Evolutionary conservation across 2,329 filamentous ascomycete genomes (phyloP).

Genomic region (Neofusicoccum umdonicola): DNA sequence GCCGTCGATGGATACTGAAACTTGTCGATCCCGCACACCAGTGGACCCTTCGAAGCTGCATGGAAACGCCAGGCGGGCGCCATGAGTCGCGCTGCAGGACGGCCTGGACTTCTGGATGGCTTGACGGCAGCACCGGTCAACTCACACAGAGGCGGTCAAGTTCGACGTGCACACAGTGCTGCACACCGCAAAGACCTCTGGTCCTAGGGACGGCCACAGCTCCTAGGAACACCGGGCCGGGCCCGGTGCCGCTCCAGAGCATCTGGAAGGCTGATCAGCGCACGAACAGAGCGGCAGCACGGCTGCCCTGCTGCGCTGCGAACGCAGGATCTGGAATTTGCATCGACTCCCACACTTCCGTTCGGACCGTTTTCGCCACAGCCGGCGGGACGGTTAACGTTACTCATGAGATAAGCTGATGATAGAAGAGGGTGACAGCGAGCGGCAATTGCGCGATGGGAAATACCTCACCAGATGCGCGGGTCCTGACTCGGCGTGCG

Average conservation of each 20-base stretch:
- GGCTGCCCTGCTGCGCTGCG: constrained; percentile 11
- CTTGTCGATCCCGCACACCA: constrained; percentile 15
- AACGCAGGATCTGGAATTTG: constrained; percentile 17
- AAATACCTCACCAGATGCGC: constrained; percentile 14
- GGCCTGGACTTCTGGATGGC: constrained; percentile 10
- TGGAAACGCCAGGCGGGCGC: constrained; percentile 12
- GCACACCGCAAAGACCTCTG: constrained; percentile 11
- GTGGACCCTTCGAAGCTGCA: constrained; percentile 14
- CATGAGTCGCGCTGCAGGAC: constrained; percentile 10
- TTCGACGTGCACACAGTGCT: constrained; percentile 12
- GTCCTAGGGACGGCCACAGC: constrained; percentile 10
- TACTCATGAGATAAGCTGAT: constrained; percentile 16
- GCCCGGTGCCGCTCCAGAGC: constrained; percentile 17
- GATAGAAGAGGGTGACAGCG: constrained; percentile 12
- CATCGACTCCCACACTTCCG: constrained; percentile 10
- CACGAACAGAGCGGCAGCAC: constrained; percentile 16
- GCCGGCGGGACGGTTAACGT: constrained; percentile 15
- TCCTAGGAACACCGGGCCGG: constrained; percentile 17
- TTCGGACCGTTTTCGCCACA: constrained; percentile 18
- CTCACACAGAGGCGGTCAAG: constrained; percentile 5
- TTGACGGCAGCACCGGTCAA: constrained; percentile 14
- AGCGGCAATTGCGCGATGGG: constrained; percentile 7
- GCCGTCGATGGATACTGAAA: constrained; percentile 8
- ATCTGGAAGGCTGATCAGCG: constrained; percentile 18
- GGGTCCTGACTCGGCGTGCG: constrained; percentile 3